Conservation (phyloP, 2,329 filamentous ascomycete genomes). For the Ceratocystis alfenasii region DNA sequence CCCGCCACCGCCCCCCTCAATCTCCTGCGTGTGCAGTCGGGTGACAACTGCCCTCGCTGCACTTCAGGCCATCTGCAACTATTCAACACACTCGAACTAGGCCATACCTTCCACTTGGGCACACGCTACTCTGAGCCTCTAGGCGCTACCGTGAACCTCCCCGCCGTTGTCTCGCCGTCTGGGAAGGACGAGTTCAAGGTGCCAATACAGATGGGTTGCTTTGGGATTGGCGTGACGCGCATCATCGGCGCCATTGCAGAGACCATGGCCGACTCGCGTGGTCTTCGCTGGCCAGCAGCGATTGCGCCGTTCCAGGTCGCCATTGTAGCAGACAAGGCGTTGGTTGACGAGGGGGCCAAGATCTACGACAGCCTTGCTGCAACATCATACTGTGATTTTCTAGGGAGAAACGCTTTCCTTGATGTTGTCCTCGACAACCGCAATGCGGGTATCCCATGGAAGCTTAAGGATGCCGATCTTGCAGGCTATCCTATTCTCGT, state of each 20-base stretch:
- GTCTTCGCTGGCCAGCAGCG: conserved; percentile 74
- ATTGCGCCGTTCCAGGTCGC: conserved; percentile 77
- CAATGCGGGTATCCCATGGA: conserved; percentile 60
- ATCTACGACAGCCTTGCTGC: conserved; percentile 51
- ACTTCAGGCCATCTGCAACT: conserved; percentile 48
- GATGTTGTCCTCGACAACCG: conserved; percentile 69
- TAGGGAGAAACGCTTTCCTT: conserved; percentile 27
- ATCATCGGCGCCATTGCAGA: conserved; percentile 80
- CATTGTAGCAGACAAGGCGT: conserved; percentile 44
- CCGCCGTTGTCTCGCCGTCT: conserved; percentile 22
- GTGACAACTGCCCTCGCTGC: conserved; percentile 65
- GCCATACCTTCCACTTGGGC: conserved; percentile 89
- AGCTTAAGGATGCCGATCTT: conserved; percentile 77
- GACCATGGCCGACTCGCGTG: conserved; percentile 55
- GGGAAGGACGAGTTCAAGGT: conserved; percentile 28
- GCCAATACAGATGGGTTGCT: conserved; percentile 84
- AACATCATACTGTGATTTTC: conserved; percentile 1
- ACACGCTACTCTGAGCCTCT: conserved; percentile 75
- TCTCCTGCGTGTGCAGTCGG: conserved; percentile 51
- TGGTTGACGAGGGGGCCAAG: conserved; percentile 38
- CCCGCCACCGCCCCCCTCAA: conserved; percentile 34
- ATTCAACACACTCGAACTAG: conserved; percentile 72
- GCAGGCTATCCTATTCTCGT: conserved; percentile 79
- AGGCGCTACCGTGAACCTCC: conserved; percentile 44
- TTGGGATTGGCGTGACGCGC: conserved; percentile 86